Evolutionary conservation across 75 land plant genomes (phyloP).

Genomic region (Adiantum capillusveneris): DNA sequence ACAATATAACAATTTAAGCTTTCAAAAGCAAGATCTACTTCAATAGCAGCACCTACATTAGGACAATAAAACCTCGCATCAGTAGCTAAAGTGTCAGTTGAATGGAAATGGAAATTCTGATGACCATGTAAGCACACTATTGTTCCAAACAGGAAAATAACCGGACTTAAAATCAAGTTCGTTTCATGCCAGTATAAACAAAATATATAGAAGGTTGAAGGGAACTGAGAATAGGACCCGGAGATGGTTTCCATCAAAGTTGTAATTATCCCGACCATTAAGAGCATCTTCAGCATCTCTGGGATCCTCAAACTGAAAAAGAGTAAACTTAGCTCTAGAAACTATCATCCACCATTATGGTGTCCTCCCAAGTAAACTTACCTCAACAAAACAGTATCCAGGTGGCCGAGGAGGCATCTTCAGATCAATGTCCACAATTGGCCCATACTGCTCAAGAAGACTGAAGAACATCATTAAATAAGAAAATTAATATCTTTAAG

Average conservation of each 20-base stretch:
- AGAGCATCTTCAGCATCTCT: slow-evolving; percentile 30
- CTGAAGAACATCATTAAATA: not conserved
- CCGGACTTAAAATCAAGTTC: too few relatives aligned
- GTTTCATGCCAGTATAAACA: too few relatives aligned
- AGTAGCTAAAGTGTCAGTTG: too few relatives aligned
- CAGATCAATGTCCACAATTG: slow-evolving; percentile 64
- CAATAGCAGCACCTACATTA: too few relatives aligned
- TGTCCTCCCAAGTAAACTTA: not conserved
- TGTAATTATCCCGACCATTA: slow-evolving; percentile 22
- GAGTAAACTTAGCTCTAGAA: not conserved
- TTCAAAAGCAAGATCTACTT: too few relatives aligned
- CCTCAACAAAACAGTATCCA: slow-evolving; percentile 82
- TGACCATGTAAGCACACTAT: too few relatives aligned
- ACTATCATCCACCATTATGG: not conserved
- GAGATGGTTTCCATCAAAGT: slow-evolving; percentile 20
- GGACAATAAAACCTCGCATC: too few relatives aligned
- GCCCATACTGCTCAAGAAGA: slow-evolving; percentile 47
- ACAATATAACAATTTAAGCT: too few relatives aligned
- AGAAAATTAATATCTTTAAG: not conserved
- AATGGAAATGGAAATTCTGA: too few relatives aligned
- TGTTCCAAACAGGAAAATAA: too few relatives aligned
- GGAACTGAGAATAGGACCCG: too few relatives aligned
- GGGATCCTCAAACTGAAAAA: slow-evolving; percentile 21
- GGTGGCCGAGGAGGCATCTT: slow-evolving; percentile 80
- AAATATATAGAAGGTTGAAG: too few relatives aligned